These are phyloP conservation scores for Macrocybe gigantea DNA, from an alignment of 768 basidiomycete species.

Conservation along the genomic window DNA sequence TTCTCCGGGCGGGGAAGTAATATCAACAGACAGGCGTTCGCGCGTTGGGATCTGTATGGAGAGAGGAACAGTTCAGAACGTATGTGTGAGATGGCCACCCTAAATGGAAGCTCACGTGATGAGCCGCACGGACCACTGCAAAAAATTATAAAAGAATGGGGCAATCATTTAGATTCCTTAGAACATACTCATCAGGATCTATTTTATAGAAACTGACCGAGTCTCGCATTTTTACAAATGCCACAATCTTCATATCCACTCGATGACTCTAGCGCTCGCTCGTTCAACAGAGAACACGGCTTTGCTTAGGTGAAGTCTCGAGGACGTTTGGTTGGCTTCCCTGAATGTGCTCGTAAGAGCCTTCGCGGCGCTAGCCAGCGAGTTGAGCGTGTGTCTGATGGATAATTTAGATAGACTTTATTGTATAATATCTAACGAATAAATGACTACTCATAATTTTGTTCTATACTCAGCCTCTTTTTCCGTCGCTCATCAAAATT, in stretches of 20 bases:
- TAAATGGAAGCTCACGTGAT: constrained; percentile 6
- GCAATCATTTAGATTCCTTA: constrained; percentile 11
- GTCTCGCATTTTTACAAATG: constrained; percentile 24
- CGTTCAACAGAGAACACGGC: constrained; percentile 21
- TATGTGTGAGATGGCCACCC: too few relatives aligned
- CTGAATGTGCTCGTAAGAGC: constrained; percentile 15
- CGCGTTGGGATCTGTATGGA: too few relatives aligned
- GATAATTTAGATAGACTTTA: constrained; percentile 17
- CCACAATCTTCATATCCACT: constrained; percentile 22
- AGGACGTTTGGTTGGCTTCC: constrained; percentile 30
- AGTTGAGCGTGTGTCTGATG: constrained; percentile 51
- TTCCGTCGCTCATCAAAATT: too few relatives aligned
- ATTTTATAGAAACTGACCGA: constrained; percentile 24
- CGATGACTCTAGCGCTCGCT: constrained; percentile 19
- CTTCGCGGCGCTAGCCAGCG: constrained; percentile 29
- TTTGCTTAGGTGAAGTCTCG: constrained; percentile 11
- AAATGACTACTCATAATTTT: too few relatives aligned
- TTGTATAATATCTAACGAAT: neutral
- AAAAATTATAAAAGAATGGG: constrained; percentile 10
- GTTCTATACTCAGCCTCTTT: too few relatives aligned
- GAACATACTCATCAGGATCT: constrained; percentile 24
- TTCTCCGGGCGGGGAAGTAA: too few relatives aligned
- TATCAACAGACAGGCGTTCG: too few relatives aligned
- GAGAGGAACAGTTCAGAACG: too few relatives aligned
- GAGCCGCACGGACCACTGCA: constrained; percentile 12